Evolutionary conservation across 2,329 filamentous ascomycete species (phyloP).

Genomic region (Penicillium sp.): DNA sequence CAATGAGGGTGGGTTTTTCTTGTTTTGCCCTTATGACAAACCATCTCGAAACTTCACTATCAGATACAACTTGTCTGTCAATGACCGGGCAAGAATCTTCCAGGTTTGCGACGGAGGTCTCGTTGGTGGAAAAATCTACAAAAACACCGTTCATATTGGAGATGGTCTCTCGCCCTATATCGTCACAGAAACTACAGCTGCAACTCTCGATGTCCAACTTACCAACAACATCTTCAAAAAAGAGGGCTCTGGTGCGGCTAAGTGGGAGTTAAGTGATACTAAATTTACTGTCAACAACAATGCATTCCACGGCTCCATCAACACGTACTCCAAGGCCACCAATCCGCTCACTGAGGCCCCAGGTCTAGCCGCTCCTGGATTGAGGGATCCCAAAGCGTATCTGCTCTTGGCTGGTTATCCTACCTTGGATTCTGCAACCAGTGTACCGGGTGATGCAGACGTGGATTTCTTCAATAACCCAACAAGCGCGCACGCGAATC

Average conservation of each 20-base stretch:
- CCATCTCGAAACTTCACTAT: not conserved
- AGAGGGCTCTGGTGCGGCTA: not conserved
- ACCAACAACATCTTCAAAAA: not conserved
- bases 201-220: not conserved
- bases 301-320: not conserved
- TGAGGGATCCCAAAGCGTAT: not conserved
- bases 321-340: not conserved
- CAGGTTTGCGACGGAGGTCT: conserved; percentile 1
- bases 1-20: conserved; percentile 4
- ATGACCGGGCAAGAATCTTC: not conserved
- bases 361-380: not conserved
- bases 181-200: not conserved
- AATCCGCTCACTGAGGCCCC: not conserved
- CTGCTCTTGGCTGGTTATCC: not conserved
- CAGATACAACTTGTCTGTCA: conserved; percentile 2
- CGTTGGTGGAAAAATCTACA: conserved; percentile 1
- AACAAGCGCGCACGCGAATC: not conserved
- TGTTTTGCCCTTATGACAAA: conserved; percentile 2
- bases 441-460: not conserved
- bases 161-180: not conserved
- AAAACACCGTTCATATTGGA: conserved; percentile 3
- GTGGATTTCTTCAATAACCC: not conserved
- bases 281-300: not conserved
- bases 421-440: not conserved
- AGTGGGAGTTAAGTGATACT: not conserved